These are phyloP conservation scores for Trametes elegans DNA, from an alignment of 768 basidiomycete genomes.

Conservation along the genomic window DNA sequence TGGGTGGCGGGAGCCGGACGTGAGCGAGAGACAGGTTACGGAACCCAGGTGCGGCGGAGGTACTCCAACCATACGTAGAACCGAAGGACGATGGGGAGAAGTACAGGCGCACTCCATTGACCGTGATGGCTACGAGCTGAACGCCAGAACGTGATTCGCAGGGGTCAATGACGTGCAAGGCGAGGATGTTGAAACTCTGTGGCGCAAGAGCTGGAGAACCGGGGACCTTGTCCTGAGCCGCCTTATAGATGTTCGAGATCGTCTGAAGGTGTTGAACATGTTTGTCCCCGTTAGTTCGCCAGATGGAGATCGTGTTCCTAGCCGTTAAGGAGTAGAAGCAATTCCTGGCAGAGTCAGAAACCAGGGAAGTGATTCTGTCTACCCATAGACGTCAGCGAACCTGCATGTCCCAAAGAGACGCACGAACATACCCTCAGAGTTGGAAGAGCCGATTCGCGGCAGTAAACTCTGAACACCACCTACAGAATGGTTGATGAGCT, in stretches of 20 bases:
- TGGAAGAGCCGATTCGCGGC: conserved; percentile 66
- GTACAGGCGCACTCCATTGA: conserved; percentile 82
- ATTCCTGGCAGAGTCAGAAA: conserved; percentile 65
- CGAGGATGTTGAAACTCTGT: conserved; percentile 66
- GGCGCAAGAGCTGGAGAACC: conserved; percentile 71
- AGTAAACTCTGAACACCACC: conserved; percentile 76
- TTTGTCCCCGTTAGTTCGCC: conserved; percentile 61
- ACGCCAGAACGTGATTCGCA: conserved; percentile 66
- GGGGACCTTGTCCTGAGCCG: conserved; percentile 78
- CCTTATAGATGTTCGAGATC: conserved; percentile 69
- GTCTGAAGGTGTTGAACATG: conserved; percentile 71
- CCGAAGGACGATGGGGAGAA: conserved; percentile 53
- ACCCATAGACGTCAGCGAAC: conserved; percentile 12
- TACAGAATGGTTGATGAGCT: conserved; percentile 85
- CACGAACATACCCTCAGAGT: conserved; percentile 62
- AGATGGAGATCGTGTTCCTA: conserved; percentile 65
- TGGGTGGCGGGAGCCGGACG: conserved; percentile 75
- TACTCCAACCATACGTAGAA: conserved; percentile 44
- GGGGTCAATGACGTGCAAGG: conserved; percentile 65
- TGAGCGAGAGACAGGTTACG: conserved; percentile 68
- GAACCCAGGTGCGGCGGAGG: conserved; percentile 32
- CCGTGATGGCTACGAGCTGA: conserved; percentile 79
- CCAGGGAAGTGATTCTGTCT: conserved; percentile 73
- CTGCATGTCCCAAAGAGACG: not conserved
- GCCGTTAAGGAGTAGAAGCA: conserved; percentile 78